These are phyloP conservation scores for Giardia duodenalis DNA, from an alignment of 208 protist genomes.

Conservation along the genomic window DNA sequence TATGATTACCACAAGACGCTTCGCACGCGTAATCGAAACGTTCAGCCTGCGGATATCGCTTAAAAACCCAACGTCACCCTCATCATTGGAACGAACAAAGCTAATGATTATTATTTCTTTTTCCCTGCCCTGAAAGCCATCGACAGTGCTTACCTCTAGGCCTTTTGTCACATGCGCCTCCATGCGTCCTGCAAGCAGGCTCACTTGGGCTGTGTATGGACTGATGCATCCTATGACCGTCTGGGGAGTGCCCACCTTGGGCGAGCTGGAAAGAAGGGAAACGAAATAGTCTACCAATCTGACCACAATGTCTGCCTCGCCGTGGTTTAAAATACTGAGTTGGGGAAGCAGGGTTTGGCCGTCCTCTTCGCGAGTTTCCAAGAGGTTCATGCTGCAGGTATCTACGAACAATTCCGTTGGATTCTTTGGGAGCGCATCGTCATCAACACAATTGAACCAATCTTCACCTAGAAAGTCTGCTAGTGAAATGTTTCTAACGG, in stretches of 20 bases:
- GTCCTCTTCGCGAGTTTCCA: not conserved
- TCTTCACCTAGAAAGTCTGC: not conserved
- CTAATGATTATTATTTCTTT: slow-evolving; percentile 7
- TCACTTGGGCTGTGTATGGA: not conserved
- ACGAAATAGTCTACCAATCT: not conserved
- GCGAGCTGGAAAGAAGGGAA: not conserved
- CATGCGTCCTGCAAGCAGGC: not conserved
- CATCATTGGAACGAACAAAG: slow-evolving; percentile 76
- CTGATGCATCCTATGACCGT: not conserved
- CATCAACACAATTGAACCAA: not conserved
- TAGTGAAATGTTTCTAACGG: not conserved
- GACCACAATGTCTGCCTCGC: not conserved
- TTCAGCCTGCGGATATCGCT: slow-evolving; percentile 77
- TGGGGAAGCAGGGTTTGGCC: not conserved
- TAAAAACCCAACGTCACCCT: slow-evolving; percentile 78
- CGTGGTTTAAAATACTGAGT: not conserved
- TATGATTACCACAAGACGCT: slow-evolving; percentile 69
- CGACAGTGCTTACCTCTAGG: not conserved
- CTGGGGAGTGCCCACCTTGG: not conserved
- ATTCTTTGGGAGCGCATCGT: not conserved
- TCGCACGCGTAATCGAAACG: slow-evolving; percentile 78
- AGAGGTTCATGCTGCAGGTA: not conserved
- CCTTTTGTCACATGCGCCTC: not conserved
- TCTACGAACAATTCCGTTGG: not conserved
- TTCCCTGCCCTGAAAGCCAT: not conserved